These are phyloP conservation scores for Fraxinus excelsior DNA, from an alignment of 257 asterid genomes.

Conservation along the genomic window DNA sequence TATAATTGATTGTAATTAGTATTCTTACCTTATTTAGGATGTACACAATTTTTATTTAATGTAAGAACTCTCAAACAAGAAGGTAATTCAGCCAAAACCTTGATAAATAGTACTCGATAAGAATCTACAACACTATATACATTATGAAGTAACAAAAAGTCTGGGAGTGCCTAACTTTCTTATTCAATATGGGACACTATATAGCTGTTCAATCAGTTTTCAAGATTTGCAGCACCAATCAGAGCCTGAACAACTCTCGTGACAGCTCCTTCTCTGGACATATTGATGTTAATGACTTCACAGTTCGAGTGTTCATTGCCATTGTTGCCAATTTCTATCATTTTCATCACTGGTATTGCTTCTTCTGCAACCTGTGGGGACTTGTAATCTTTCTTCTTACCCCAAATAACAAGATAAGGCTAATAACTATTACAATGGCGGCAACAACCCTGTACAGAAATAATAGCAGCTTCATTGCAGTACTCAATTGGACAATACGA, in stretches of 20 bases:
- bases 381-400: slow-evolving; percentile 50
- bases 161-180: not conserved
- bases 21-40: too few species aligned
- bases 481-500: too few species aligned
- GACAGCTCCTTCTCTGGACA: slow-evolving; percentile 27
- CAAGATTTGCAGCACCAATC: not conserved
- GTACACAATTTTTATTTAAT: too few species aligned
- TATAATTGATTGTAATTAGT: too few species aligned
- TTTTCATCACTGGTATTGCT: slow-evolving; percentile 40
- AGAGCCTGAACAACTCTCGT: not conserved
- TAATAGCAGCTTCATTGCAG: not conserved
- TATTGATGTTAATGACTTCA: slow-evolving; percentile 36
- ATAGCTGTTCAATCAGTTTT: not conserved
- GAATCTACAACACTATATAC: not conserved
- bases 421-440: slow-evolving; percentile 49
- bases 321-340: slow-evolving; percentile 3
- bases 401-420: slow-evolving; percentile 63
- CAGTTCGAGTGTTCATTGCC: slow-evolving; percentile 24
- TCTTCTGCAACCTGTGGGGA: slow-evolving; percentile 34
- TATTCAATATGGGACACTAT: not conserved
- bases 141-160: too few species aligned
- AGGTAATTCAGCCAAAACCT: too few species aligned
- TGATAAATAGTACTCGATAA: too few species aligned
- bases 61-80: too few species aligned
- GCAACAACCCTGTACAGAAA: slow-evolving; percentile 44